phyloP scores from a whole-genome alignment of 2,329 filamentous ascomycete genomes.

The Aspergillus transmontanensis region DNA sequence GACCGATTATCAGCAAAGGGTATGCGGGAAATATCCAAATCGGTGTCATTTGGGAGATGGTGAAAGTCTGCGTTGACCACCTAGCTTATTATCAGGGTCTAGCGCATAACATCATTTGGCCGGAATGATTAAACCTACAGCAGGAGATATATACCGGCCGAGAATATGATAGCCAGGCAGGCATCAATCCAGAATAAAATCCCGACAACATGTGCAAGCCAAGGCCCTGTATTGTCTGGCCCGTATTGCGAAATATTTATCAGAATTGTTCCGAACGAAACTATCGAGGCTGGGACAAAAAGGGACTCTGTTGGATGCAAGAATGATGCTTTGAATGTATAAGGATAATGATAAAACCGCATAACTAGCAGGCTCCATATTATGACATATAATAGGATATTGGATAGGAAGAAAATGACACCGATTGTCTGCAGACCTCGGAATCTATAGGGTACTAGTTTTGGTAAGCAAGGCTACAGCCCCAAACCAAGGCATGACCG shows the following conservation, averaged over 20 bases:
- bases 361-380: slow-evolving; percentile 67
- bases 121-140: slow-evolving; percentile 53
- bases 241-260: slow-evolving; percentile 81
- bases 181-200: slow-evolving; percentile 76
- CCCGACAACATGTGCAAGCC: slow-evolving; percentile 63
- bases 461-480: slow-evolving; percentile 14
- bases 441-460: slow-evolving; percentile 54
- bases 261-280: slow-evolving; percentile 73
- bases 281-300: slow-evolving; percentile 70
- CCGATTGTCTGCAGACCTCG: slow-evolving; percentile 62
- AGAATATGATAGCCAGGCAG: slow-evolving; percentile 66
- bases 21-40: slow-evolving; percentile 89
- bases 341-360: slow-evolving; percentile 70
- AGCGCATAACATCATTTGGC: neutral
- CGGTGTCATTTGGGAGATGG: slow-evolving; percentile 82
- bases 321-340: slow-evolving; percentile 71
- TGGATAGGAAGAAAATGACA: slow-evolving; percentile 63
- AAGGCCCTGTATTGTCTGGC: slow-evolving; percentile 61
- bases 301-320: slow-evolving; percentile 76
- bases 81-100: slow-evolving; percentile 36
- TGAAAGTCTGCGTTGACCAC: slow-evolving; percentile 67
- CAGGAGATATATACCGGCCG: slow-evolving; percentile 72
- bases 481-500: neutral
- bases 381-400: slow-evolving; percentile 63
- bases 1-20: slow-evolving; percentile 74